These are phyloP conservation scores for Microstegium vimineum DNA, from an alignment of 176 grass and related monocot genomes.

Conservation along the genomic window DNA sequence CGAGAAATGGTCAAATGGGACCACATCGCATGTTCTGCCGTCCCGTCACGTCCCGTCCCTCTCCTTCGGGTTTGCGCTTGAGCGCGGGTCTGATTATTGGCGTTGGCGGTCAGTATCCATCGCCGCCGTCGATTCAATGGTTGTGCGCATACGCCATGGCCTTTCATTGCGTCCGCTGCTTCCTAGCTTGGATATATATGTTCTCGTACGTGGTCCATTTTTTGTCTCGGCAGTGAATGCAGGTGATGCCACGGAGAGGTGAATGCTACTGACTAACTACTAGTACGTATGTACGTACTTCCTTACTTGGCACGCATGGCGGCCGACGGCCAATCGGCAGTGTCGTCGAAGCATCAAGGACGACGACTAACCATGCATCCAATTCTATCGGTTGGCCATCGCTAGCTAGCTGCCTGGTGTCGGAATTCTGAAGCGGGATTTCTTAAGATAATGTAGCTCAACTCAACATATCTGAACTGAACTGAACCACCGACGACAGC, in stretches of 20 bases:
- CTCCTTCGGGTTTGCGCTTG: background rate
- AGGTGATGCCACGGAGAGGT: background rate
- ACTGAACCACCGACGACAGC: conserved; percentile 32
- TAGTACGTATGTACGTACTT: no score
- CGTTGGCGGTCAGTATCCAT: background rate
- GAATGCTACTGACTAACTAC: background rate
- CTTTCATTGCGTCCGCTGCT: background rate
- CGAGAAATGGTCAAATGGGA: no score
- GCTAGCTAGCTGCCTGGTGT: background rate
- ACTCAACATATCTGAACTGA: background rate
- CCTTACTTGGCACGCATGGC: no score
- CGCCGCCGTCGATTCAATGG: background rate
- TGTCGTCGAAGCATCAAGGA: background rate
- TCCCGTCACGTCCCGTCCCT: background rate
- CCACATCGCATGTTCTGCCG: background rate
- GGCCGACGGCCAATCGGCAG: background rate
- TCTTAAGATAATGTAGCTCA: background rate
- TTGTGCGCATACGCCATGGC: background rate
- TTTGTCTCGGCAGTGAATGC: background rate
- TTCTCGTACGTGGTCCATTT: background rate
- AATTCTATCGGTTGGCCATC: conserved; percentile 15
- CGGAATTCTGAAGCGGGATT: background rate
- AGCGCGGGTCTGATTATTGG: background rate
- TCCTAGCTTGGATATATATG: background rate
- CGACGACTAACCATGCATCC: background rate